Evolutionary conservation across 1,284 basidiomycete species (phyloP), one percentile per base, ranked within the genome.

Genomic region (Ustilago loliicola): DNA sequence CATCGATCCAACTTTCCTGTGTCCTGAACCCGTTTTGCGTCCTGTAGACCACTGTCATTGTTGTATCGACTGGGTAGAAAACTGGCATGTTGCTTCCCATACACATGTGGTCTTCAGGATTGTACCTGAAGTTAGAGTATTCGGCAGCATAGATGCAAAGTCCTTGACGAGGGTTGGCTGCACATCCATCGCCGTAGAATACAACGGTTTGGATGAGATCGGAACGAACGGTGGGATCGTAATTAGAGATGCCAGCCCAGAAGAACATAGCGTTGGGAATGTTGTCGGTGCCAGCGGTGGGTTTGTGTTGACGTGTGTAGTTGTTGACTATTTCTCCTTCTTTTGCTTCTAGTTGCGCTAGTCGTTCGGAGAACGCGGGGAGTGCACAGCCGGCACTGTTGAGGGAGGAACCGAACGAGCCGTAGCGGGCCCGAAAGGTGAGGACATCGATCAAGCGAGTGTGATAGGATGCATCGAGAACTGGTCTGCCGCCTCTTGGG

Each of bases 221-320:
- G 0, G 65, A 55, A 3, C 53, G 58, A 2, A 72, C 62, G 0
- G 13, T 25, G 2, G 58, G 69, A 40, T 72, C 59, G 52, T 77
- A 69, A 50, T 77, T 77, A 8, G 74, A 72, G n/a, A 77, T 56
- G 0, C 74, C 74, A 0, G 74, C 74, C 74, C 74, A 77, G 60
- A 72, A 72, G 29, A 72, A 77, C 74, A 77, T 77, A 11, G 74
- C 74, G 1, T 40, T 51, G 15, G 74, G 69, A 7, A 15, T 19
- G 32, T 60, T 21, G 47, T 64, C 61, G 0, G 0, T 0, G 2
- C 58, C 58, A 32, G 64, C 53, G 19, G 56, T 23, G 36, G 60
- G 61, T 47, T 61, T 64, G 66, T 69, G 73, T 21, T 42, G 45
- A 2, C 6, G n/a, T 0, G 65, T 69, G 52, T 77, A 77, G 38